These are phyloP conservation scores for Aspergillus pseudonomiae DNA, from an alignment of 2,329 filamentous ascomycete genomes.

Conservation along the genomic window DNA sequence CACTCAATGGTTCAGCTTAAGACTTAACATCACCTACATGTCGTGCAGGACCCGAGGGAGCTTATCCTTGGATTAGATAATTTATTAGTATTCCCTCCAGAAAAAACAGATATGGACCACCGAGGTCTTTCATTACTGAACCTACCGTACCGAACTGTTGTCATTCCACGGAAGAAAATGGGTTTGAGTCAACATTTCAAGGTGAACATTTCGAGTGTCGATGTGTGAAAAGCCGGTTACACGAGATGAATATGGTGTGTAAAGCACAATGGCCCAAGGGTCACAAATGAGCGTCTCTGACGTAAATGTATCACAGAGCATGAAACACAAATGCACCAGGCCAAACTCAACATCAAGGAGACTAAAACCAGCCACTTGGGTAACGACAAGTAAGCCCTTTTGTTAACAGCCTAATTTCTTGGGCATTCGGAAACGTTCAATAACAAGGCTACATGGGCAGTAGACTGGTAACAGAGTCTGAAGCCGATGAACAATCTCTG, in stretches of 20 bases:
- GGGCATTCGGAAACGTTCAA: not conserved
- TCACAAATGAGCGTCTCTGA: not conserved
- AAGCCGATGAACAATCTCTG: not conserved
- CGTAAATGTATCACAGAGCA: not conserved
- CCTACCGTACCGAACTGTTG: not conserved
- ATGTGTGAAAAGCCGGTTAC: not conserved
- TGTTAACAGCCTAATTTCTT: not conserved
- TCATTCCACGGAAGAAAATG: not conserved
- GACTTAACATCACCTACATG: not conserved
- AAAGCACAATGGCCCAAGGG: not conserved
- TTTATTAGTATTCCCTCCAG: not conserved
- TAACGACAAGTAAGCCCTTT: not conserved
- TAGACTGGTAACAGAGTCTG: not conserved
- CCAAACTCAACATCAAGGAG: not conserved
- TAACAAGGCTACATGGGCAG: not conserved
- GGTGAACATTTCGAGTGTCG: not conserved
- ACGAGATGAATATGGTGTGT: not conserved
- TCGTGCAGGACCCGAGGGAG: not conserved
- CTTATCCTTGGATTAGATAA: not conserved
- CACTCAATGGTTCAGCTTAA: not conserved
- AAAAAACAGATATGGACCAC: not conserved
- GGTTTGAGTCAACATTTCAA: not conserved
- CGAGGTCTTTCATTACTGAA: not conserved
- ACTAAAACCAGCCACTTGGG: not conserved
- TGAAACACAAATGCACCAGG: not conserved